Evolutionary conservation across 768 basidiomycete genomes (phyloP), one percentile per base, ranked within the genome.

Genomic region (Macrolepiota dolichaula): DNA sequence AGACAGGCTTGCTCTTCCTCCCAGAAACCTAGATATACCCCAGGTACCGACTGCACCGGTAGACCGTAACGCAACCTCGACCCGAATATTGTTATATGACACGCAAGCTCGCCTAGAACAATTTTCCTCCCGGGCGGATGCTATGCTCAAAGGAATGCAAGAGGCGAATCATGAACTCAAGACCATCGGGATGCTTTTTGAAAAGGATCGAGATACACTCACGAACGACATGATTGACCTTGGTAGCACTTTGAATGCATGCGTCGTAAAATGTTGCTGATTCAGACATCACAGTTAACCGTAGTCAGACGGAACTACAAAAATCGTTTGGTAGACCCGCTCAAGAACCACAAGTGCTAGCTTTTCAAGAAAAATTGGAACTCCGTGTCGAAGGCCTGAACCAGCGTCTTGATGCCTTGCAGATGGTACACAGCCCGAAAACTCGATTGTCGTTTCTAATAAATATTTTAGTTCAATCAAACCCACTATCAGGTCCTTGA

Each of bases 81-180:
- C 86, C 74, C 83, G 89, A 42, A 80, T 91, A 65, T 78, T 91
- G 12, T 73, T 92, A 22, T 84, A 91, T 64, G 90, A 91, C 68
- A 90, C 88, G 0, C 88, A 90, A 59, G 82, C 81, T 22, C 83
- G 86, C 63, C 78, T 91, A 37, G 88, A 92, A 71, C 82, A 76
- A 65, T 91, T 91, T 62, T 82, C 86, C 0, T 73, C 74, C 6
- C 79, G 80, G 32, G 81, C 86, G 13, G 84, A 82, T 46, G 72
- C 72, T n/a, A 76, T 91, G 24, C 71, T 83, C 1, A 70, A 71
- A 11, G 77, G 74, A 35, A 76, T 88, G 12, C 81, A 84, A 13
- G 77, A 82, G 35, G 76, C 85, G 25, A 80, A 78, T 63, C 70
- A 73, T 5, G 85, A 88, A 64, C 77, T 90, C 32, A 72, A 76